phyloP scores from a whole-genome alignment of 495 filamentous ascomycete species.

The Neurospora sp. region DNA sequence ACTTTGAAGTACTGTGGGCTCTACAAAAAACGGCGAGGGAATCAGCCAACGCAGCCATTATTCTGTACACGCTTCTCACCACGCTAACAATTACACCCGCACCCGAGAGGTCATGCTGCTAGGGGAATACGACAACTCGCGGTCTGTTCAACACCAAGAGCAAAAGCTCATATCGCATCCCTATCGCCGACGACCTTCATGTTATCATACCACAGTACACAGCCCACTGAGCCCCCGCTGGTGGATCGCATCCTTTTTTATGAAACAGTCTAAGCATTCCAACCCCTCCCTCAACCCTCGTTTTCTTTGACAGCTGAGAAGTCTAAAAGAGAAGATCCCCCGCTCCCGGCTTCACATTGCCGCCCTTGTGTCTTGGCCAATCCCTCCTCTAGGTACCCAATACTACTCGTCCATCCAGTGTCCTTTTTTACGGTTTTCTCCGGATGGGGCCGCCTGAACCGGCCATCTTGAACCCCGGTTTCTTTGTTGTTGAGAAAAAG shows the following conservation, averaged over 20 bases:
- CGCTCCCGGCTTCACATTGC: neutral
- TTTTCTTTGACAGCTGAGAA: neutral
- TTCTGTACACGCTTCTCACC: neutral
- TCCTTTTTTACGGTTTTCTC: neutral
- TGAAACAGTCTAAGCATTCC: neutral
- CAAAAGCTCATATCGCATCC: neutral
- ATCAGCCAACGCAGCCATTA: neutral
- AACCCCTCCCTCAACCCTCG: neutral
- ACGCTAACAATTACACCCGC: neutral
- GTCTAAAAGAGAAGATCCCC: neutral
- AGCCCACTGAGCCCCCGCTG: neutral
- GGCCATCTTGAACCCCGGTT: neutral
- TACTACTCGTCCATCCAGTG: neutral
- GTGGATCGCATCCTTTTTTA: neutral
- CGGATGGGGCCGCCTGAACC: neutral
- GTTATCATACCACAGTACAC: neutral
- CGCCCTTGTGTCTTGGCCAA: neutral
- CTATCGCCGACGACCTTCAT: neutral
- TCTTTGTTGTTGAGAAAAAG: neutral
- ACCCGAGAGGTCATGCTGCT: neutral
- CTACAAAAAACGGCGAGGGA: neutral
- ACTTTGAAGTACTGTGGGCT: neutral
- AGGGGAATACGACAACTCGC: neutral
- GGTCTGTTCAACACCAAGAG: neutral
- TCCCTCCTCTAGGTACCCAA: neutral